phyloP scores from a whole-genome alignment of 2,329 filamentous ascomycete genomes.

The Fusarium oligoseptatum region DNA sequence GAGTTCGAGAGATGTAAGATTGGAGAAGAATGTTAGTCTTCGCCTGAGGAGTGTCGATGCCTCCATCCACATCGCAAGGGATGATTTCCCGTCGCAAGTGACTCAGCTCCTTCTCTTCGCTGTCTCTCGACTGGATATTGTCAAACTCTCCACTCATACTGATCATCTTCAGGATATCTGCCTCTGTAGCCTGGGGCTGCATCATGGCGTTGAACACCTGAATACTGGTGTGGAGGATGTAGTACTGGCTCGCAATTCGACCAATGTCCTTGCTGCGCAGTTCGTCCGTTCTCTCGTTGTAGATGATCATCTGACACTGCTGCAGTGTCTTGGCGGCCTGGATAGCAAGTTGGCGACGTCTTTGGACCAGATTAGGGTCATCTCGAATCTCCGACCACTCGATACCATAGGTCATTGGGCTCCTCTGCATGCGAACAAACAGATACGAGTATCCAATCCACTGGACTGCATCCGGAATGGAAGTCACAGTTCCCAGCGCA shows the following conservation, averaged over 20 bases:
- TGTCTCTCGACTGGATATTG: slow-evolving; percentile 94
- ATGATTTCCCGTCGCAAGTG: slow-evolving; percentile 78
- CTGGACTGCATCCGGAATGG: slow-evolving; percentile 90
- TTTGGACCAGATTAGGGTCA: slow-evolving; percentile 88
- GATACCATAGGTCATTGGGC: slow-evolving; percentile 92
- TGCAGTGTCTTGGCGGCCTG: slow-evolving; percentile 90
- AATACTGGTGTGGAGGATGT: slow-evolving; percentile 92
- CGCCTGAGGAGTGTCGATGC: slow-evolving; percentile 78
- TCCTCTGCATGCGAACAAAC: slow-evolving; percentile 95
- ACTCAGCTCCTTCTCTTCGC: slow-evolving; percentile 87
- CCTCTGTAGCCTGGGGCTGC: slow-evolving; percentile 86
- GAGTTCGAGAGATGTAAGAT: slow-evolving; percentile 89
- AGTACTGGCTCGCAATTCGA: slow-evolving; percentile 96
- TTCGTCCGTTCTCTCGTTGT: slow-evolving; percentile 94
- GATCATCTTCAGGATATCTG: slow-evolving; percentile 95
- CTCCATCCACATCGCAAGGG: slow-evolving; percentile 84
- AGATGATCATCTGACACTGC: slow-evolving; percentile 98
- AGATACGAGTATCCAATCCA: slow-evolving; percentile 99
- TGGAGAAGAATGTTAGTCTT: slow-evolving; percentile 98
- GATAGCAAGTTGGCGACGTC: slow-evolving; percentile 86
- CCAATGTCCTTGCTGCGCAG: slow-evolving; percentile 95
- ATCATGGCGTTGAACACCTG: slow-evolving; percentile 98
- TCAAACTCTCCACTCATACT: slow-evolving; percentile 98
- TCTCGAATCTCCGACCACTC: slow-evolving; percentile 92
- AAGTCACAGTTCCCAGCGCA: slow-evolving; percentile 92